Base-by-base conservation (phyloP, 2,329 filamentous ascomycete genomes). In the Fusarium miscanthi region DNA sequence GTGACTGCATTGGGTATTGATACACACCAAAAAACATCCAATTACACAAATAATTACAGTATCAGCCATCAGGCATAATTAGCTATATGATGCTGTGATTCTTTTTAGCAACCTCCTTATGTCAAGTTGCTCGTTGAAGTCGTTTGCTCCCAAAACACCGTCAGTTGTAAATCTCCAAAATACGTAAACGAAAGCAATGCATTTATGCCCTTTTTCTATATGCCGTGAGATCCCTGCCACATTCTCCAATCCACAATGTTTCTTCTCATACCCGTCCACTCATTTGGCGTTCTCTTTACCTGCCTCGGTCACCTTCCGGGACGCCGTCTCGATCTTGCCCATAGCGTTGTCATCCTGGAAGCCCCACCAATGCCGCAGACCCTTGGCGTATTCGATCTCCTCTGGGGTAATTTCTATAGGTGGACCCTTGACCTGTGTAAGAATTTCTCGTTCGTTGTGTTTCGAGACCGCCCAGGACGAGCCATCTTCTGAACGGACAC, bases 381-480 rank as follows among this genome's bases (percentile, higher is more conserved):
- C 81, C 49, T 77, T 77, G 59, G 87, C 85, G 72, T 89, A 87
- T 33, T 80, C 81, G 54, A 81, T 81, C 79, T 91, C 89, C 33
- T 79, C 81, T 19, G 84, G 81, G 33, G 82, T 82, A 67, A 87
- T 84, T 79, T 91, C 89, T 25, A 91, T 85, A 1, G 89, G 89
- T 59, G 88, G 87, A 1, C 89, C 89, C 67, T 85, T 86, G 58
- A 91, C 86, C 80, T 91, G 87, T 45, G 87, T 82, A 46, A 85
- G 79, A 75, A 78, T 77, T 62, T 81, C 78, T 58, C 78, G 76
- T 49, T 81, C 79, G 6, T 80, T 80, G 42, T 81, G 80, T 72
- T 90, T 87, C 69, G 89, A 91, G 6, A 92, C 88, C 4, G 88
- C 89, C 87, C 90, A 92, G 59, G 87, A 86, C 21, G 88, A 90